phyloP scores from a whole-genome alignment of 2,329 filamentous ascomycete species.

The Phoma sp. region DNA sequence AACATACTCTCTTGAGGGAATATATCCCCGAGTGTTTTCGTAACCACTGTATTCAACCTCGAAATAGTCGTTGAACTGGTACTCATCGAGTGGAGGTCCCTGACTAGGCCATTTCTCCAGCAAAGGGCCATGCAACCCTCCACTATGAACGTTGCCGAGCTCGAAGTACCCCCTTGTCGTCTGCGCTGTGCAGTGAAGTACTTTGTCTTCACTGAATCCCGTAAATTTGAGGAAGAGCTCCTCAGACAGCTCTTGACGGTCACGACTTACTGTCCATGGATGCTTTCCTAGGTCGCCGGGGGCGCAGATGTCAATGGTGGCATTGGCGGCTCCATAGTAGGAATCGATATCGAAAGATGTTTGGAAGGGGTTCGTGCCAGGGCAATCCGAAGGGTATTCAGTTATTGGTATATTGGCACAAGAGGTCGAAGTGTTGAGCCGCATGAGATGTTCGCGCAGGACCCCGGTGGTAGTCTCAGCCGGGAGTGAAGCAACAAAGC shows the following conservation, averaged over 20 bases:
- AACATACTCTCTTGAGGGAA: slow-evolving; percentile 2
- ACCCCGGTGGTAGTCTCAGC: slow-evolving; percentile 21
- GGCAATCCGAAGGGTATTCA: slow-evolving; percentile 4
- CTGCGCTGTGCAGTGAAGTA: slow-evolving; percentile 16
- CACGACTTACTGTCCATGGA: slow-evolving; percentile 19
- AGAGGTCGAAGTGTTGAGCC: slow-evolving; percentile 13
- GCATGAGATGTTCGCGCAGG: slow-evolving; percentile 18
- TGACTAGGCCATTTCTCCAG: slow-evolving; percentile 16
- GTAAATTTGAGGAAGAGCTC: slow-evolving; percentile 11
- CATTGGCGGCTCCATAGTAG: not conserved
- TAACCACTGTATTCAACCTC: not conserved
- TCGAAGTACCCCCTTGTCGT: slow-evolving; percentile 30
- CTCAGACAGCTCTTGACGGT: slow-evolving; percentile 17
- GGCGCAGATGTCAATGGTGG: slow-evolving; percentile 13
- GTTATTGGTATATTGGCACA: not conserved
- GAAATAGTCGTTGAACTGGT: slow-evolving; percentile 1
- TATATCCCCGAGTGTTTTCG: not conserved
- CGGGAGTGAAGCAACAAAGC: too few relatives aligned
- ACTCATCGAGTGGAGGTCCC: not conserved
- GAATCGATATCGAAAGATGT: not conserved
- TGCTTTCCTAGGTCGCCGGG: slow-evolving; percentile 9
- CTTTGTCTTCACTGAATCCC: not conserved
- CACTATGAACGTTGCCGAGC: slow-evolving; percentile 18
- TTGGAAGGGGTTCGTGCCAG: slow-evolving; percentile 6
- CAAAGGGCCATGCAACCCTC: slow-evolving; percentile 5